Conservation (phyloP, 2,329 filamentous ascomycete genomes). For the Apiospora rasikravindrae region DNA sequence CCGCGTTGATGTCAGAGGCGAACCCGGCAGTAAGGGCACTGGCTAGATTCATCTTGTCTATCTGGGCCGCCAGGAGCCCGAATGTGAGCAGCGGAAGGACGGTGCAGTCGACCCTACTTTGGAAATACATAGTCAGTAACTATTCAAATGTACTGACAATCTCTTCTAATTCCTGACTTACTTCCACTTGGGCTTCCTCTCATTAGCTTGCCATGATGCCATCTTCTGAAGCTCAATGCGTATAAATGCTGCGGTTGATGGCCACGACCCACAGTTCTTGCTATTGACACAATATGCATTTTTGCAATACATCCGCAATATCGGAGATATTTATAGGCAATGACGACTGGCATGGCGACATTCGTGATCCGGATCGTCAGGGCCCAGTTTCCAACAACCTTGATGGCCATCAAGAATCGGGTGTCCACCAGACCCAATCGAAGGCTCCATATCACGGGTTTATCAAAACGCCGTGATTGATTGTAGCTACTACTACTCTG, state of each 20-base stretch:
- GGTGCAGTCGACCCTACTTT: slow-evolving; percentile 48
- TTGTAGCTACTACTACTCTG: background rate
- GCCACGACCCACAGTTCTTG: background rate
- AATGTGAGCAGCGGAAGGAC: slow-evolving; percentile 55
- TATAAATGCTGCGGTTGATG: background rate
- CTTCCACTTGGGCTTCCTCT: background rate
- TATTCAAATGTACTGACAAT: no score
- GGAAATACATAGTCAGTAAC: background rate
- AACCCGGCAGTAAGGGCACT: slow-evolving; percentile 56
- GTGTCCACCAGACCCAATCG: background rate
- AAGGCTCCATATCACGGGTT: background rate
- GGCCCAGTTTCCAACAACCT: background rate
- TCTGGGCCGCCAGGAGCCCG: slow-evolving; percentile 55
- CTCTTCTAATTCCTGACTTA: rapidly evolving
- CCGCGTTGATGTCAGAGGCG: slow-evolving; percentile 46
- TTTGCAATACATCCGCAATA: background rate
- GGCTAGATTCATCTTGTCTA: slow-evolving; percentile 60
- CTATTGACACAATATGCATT: no score
- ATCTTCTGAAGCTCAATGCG: background rate
- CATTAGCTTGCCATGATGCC: background rate
- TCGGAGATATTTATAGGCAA: background rate
- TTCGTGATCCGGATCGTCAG: background rate
- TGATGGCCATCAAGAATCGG: background rate
- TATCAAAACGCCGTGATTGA: no score
- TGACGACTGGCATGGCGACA: background rate